A percentile compares a stretch with the other conserved stretches of the same genome.
phyloP scores from a whole-genome alignment of 495 filamentous ascomycete genomes.

The Cryomyces minteri region DNA sequence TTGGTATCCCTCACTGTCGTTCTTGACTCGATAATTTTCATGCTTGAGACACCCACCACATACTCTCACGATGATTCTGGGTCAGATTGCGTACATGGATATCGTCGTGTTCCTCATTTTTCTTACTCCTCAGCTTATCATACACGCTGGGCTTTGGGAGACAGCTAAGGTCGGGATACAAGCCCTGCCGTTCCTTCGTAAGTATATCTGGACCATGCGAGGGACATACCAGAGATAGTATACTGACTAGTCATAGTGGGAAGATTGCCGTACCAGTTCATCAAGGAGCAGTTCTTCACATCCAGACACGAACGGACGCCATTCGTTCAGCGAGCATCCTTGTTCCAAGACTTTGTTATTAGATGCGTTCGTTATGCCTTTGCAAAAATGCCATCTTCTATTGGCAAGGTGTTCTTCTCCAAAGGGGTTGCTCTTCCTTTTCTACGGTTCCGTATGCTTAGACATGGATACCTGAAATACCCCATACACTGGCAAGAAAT shows the following conservation, averaged over 20 bases:
- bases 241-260: too few species aligned
- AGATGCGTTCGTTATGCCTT: constrained; percentile 63
- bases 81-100: constrained; percentile 51
- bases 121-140: constrained; percentile 43
- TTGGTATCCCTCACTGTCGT: not conserved
- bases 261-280: constrained; percentile 32
- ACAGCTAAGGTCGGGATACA: constrained; percentile 34
- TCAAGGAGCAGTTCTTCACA: constrained; percentile 37
- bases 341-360: constrained; percentile 57
- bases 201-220: too few species aligned
- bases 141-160: constrained; percentile 35
- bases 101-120: constrained; percentile 48
- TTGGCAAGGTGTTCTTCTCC: constrained; percentile 60
- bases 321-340: constrained; percentile 43
- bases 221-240: too few species aligned
- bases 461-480: constrained; percentile 43
- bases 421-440: constrained; percentile 53
- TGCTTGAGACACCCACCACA: not conserved
- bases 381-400: constrained; percentile 40
- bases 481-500: constrained; percentile 45
- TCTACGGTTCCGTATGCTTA: constrained; percentile 49
- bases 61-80: constrained; percentile 33
- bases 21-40: not conserved
- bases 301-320: constrained; percentile 25
- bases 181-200: constrained; percentile 54